Evolutionary conservation across 225 moss, liverwort and hornwort genomes (phyloP).

Genomic region (Climacium dendroides): DNA sequence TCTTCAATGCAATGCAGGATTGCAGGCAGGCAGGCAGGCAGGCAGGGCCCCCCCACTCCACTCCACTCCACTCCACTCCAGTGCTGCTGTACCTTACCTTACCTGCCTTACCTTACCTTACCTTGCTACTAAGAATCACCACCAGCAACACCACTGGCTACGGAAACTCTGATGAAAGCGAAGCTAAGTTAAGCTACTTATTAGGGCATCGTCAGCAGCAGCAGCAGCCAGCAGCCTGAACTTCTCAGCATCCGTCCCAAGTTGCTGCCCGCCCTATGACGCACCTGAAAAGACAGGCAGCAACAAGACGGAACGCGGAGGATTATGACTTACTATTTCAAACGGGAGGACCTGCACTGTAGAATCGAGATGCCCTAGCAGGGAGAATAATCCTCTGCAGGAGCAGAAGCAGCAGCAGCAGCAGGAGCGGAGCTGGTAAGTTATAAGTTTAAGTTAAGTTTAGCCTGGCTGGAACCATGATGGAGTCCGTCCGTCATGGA

Average conservation of each 20-base stretch:
- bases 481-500: background rate
- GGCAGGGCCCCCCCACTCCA: background rate
- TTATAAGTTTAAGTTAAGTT: no score
- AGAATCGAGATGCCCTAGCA: background rate
- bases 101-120: no score
- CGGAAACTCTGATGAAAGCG: background rate
- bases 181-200: background rate
- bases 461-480: background rate
- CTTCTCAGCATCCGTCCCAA: no score
- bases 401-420: background rate
- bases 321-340: background rate
- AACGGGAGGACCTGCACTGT: background rate
- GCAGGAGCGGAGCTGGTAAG: background rate
- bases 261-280: background rate
- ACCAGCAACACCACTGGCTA: background rate
- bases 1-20: background rate
- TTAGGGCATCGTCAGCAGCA: background rate
- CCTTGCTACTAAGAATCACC: background rate
- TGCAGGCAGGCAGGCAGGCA: no score
- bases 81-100: background rate
- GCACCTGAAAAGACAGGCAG: conserved; percentile 3
- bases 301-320: background rate
- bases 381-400: background rate
- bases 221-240: background rate
- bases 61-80: background rate